These are phyloP conservation scores for Aspergillus texensis DNA, from an alignment of 2,329 filamentous ascomycete genomes.

Conservation along the genomic window DNA sequence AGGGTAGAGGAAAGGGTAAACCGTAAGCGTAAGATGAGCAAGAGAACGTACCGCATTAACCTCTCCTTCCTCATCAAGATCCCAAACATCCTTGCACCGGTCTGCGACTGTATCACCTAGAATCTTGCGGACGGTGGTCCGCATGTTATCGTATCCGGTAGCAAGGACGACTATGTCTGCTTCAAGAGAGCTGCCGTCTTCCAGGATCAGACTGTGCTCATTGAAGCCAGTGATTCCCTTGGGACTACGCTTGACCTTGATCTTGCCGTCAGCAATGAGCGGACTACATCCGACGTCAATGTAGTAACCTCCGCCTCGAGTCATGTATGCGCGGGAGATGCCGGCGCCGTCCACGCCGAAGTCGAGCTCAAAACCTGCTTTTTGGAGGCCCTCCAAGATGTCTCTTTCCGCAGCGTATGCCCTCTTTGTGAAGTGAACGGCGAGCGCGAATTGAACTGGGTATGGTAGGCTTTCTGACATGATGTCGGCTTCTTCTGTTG, in stretches of 20 bases:
- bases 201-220: constrained; percentile 49
- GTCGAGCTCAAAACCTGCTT: constrained; percentile 50
- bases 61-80: constrained; percentile 60
- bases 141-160: constrained; percentile 70
- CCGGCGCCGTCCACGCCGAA: constrained; percentile 45
- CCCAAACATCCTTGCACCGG: constrained; percentile 61
- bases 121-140: constrained; percentile 61
- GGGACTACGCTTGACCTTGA: constrained; percentile 62
- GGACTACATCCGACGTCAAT: constrained; percentile 59
- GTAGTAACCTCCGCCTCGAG: constrained; percentile 60
- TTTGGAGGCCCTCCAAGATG: constrained; percentile 49
- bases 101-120: constrained; percentile 65
- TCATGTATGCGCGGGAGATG: constrained; percentile 49
- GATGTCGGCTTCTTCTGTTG: constrained; percentile 56
- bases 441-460: constrained; percentile 51
- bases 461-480: constrained; percentile 51
- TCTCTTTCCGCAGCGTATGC: constrained; percentile 48
- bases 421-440: constrained; percentile 44
- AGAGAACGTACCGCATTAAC: constrained; percentile 46
- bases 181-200: constrained; percentile 59
- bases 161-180: constrained; percentile 67
- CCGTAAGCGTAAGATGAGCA: too few species aligned
- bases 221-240: constrained; percentile 58
- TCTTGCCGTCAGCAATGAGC: constrained; percentile 60
- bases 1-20: neutral